A percentile compares a stretch with the other conserved stretches of the same genome.
These are phyloP conservation scores for Areca catechu DNA, from an alignment of 176 grass and related monocot species.

Conservation along the genomic window DNA sequence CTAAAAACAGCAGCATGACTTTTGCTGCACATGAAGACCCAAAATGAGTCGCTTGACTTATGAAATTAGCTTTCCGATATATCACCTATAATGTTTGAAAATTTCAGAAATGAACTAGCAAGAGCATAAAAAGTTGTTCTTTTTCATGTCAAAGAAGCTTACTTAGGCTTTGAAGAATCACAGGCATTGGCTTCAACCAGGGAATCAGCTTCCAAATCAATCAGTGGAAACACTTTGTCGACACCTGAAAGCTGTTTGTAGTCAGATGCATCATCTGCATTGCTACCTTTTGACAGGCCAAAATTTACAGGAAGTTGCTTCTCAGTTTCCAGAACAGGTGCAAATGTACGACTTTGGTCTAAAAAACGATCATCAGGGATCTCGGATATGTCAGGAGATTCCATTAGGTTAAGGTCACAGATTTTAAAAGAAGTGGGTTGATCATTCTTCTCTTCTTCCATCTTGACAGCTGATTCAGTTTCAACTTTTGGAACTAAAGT, in stretches of 20 bases:
- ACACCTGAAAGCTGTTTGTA: slow-evolving; percentile 31
- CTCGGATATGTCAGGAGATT: slow-evolving; percentile 57
- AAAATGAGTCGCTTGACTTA: too few species aligned
- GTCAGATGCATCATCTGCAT: slow-evolving; percentile 5
- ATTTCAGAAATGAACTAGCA: slow-evolving; percentile 9
- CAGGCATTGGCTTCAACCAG: slow-evolving; percentile 34
- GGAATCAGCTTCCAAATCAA: slow-evolving; percentile 75
- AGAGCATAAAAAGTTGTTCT: not conserved
- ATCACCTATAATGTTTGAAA: not conserved
- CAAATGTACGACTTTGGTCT: slow-evolving; percentile 22
- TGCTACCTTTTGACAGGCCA: slow-evolving; percentile 26
- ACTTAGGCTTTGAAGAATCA: slow-evolving; percentile 61
- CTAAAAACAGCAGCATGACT: too few species aligned
- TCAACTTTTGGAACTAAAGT: slow-evolving; percentile 28
- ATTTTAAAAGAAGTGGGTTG: slow-evolving; percentile 70
- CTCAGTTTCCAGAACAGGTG: slow-evolving; percentile 23
- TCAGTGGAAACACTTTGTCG: slow-evolving; percentile 49
- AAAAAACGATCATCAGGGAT: slow-evolving; percentile 46
- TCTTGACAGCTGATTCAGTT: slow-evolving; percentile 18
- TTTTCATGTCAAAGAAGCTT: slow-evolving; percentile 23
- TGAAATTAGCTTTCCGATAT: too few species aligned
- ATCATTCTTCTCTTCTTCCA: slow-evolving; percentile 47
- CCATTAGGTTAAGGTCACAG: slow-evolving; percentile 73
- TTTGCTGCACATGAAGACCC: too few species aligned
- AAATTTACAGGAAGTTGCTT: slow-evolving; percentile 37